phyloP scores from a whole-genome alignment of 768 basidiomycete species.

The Russula lepida region DNA sequence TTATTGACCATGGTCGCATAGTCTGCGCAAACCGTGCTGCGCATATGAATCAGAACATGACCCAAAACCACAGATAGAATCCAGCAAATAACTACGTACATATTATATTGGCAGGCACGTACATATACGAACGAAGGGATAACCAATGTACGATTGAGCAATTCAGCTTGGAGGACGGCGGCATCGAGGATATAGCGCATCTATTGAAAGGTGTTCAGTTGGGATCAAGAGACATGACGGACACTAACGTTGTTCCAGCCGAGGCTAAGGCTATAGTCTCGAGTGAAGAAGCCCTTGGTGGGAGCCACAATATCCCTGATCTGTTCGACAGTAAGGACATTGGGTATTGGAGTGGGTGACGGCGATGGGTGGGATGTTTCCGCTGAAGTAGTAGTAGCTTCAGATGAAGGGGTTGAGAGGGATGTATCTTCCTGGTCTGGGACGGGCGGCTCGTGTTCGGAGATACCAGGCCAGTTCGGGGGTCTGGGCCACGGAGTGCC shows the following conservation, averaged over 20 bases:
- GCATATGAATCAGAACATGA: neutral
- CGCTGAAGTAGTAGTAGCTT: too few species aligned
- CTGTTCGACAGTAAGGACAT: constrained; percentile 27
- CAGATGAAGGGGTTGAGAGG: neutral
- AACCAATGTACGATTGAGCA: constrained; percentile 37
- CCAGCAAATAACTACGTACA: constrained; percentile 23
- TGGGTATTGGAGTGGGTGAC: neutral
- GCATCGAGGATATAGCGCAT: constrained; percentile 44
- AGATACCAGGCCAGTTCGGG: neutral
- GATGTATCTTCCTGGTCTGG: too few species aligned
- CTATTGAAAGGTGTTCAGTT: constrained; percentile 21
- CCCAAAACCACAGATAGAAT: constrained; percentile 2
- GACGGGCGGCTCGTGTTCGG: neutral
- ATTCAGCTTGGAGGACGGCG: constrained; percentile 34
- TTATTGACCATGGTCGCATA: constrained; percentile 39
- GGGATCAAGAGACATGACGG: neutral
- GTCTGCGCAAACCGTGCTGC: constrained; percentile 33
- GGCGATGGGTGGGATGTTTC: neutral
- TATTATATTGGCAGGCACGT: constrained; percentile 36
- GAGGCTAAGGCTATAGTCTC: constrained; percentile 37
- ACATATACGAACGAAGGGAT: constrained; percentile 41
- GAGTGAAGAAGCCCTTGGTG: constrained; percentile 37
- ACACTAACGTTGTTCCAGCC: constrained; percentile 42
- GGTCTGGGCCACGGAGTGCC: neutral
- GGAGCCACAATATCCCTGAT: constrained; percentile 29